A percentile compares a stretch with the other conserved stretches of the same genome.
phyloP scores from a whole-genome alignment of 1,284 basidiomycete genomes.

The Naganishia cerealis region DNA sequence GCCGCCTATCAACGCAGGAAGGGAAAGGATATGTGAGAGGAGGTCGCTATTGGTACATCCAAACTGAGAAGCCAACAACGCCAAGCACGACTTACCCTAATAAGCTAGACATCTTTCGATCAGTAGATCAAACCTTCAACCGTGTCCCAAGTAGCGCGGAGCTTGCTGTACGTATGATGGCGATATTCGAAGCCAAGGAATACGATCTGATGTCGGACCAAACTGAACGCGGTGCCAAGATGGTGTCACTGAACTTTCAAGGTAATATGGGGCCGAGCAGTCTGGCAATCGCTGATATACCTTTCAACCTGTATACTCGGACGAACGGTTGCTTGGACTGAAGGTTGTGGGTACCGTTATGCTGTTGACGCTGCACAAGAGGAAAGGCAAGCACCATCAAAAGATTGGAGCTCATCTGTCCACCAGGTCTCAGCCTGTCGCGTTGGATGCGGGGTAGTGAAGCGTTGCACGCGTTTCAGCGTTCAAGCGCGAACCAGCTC shows the following conservation, averaged over 20 bases:
- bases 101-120: constrained; percentile 14
- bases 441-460: neutral
- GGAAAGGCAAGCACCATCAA: neutral
- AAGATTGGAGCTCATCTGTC: neutral
- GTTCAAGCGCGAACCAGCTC: no score
- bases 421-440: neutral
- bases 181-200: constrained; percentile 2
- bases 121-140: neutral
- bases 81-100: constrained; percentile 17
- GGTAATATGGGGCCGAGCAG: no score
- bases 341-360: neutral
- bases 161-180: neutral
- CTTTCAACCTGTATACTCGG: no score
- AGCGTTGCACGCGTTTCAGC: neutral
- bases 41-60: no score
- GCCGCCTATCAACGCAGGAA: neutral
- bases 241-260: no score
- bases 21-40: neutral
- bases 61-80: neutral
- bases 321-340: no score
- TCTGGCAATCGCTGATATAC: no score
- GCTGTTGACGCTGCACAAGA: neutral
- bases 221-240: constrained; percentile 12
- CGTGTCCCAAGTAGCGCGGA: neutral
- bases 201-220: neutral